A percentile compares a stretch with the other conserved stretches of the same genome.
Evolutionary conservation across 768 basidiomycete species (phyloP).

Genomic region (Fistulinella prunicolor): DNA sequence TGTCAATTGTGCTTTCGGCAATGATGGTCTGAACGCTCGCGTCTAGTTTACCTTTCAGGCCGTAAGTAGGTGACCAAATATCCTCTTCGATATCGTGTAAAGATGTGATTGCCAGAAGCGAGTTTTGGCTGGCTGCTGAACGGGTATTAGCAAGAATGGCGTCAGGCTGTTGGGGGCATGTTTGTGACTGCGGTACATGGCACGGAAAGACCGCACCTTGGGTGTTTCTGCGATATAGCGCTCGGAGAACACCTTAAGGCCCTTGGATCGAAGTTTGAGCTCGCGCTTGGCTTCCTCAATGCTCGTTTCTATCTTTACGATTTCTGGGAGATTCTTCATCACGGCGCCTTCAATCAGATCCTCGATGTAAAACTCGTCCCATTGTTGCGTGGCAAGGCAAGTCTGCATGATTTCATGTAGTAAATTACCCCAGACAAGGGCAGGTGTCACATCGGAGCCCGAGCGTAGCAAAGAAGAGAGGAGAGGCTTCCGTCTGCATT

Average conservation of each 20-base stretch:
- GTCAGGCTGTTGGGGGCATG: constrained; percentile 41
- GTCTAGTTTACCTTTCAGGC: constrained; percentile 94
- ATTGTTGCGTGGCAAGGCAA: constrained; percentile 58
- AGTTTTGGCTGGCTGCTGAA: constrained; percentile 42
- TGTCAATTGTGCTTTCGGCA: constrained; percentile 39
- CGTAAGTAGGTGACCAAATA: constrained; percentile 94
- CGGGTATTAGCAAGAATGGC: constrained; percentile 71
- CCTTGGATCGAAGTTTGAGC: constrained; percentile 57
- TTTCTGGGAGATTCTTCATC: constrained; percentile 50
- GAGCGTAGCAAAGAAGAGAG: constrained; percentile 62
- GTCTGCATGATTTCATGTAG: constrained; percentile 89
- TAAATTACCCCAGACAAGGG: constrained; percentile 88
- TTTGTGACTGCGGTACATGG: background rate
- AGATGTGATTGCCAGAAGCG: constrained; percentile 67
- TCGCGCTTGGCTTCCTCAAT: constrained; percentile 67
- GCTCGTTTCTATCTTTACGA: constrained; percentile 55
- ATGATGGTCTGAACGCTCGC: constrained; percentile 77
- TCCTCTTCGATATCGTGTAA: constrained; percentile 93
- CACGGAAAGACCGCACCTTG: constrained; percentile 47
- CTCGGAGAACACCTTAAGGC: constrained; percentile 60
- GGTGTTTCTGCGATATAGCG: constrained; percentile 64
- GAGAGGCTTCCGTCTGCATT: constrained; percentile 86
- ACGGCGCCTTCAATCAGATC: constrained; percentile 56
- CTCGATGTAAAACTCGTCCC: constrained; percentile 65
- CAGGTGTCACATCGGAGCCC: constrained; percentile 56